Percentiles rank a stretch among this genome's conserved stretches.
Evolutionary conservation across 257 asterid genomes (phyloP).

Genomic region (Ballota nigra): DNA sequence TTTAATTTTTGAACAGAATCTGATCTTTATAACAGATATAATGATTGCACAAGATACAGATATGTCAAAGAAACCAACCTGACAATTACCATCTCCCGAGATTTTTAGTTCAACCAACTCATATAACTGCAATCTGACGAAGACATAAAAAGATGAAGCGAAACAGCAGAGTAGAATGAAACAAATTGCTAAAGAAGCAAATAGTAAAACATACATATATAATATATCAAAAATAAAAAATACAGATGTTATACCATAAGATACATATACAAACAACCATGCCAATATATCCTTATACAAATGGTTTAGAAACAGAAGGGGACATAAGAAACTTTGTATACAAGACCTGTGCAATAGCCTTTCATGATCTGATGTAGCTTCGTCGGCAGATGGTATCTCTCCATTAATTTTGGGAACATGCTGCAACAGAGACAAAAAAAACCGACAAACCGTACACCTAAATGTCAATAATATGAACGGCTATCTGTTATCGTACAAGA

Average conservation of each 20-base stretch:
- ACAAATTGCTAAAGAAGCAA: not conserved
- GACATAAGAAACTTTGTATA: not conserved
- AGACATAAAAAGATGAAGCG: conserved; percentile 1
- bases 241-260: not conserved
- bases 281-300: not conserved
- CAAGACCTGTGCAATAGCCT: conserved; percentile 72
- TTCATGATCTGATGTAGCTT: conserved; percentile 79
- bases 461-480: not conserved
- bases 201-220: not conserved
- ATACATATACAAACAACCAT: not conserved
- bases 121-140: conserved; percentile 63
- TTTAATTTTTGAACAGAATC: not conserved
- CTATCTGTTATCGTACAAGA: not conserved
- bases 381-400: conserved; percentile 81
- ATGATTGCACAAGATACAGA: not conserved
- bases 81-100: conserved; percentile 91
- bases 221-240: not conserved
- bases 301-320: not conserved
- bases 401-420: conserved; percentile 89
- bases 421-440: conserved; percentile 41
- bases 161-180: not conserved
- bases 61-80: conserved; percentile 48
- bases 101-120: conserved; percentile 74
- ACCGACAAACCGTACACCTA: not conserved
- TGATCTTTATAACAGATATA: not conserved